Percentiles rank a stretch among this genome's conserved stretches.
Conservation (phyloP, 192 early-diverging fungal species). For the Podila epigama region DNA sequence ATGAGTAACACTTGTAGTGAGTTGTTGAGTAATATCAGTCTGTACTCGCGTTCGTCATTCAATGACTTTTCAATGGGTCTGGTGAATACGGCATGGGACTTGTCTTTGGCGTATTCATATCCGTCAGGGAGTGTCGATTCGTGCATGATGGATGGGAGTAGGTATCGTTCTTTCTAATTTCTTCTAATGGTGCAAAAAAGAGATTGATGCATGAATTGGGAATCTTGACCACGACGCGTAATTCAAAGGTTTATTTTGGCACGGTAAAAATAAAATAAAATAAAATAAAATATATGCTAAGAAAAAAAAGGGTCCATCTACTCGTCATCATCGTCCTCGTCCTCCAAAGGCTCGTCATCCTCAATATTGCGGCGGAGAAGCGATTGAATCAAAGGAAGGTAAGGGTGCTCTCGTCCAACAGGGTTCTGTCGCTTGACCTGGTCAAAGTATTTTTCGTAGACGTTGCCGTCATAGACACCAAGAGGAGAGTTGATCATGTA, state of each 20-base stretch:
- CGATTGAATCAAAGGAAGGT: constrained; percentile 83
- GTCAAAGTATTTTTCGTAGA: constrained; percentile 85
- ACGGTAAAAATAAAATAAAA: too few relatives aligned
- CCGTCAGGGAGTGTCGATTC: constrained; percentile 3
- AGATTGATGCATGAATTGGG: too few relatives aligned
- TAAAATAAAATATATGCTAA: background rate
- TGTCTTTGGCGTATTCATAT: constrained; percentile 19
- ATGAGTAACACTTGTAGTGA: constrained; percentile 64
- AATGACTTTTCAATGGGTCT: constrained; percentile 56
- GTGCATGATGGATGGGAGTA: background rate
- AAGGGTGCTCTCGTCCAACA: constrained; percentile 60
- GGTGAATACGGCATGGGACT: constrained; percentile 25
- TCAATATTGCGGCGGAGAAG: constrained; percentile 65
- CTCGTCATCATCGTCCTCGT: constrained; percentile 67
- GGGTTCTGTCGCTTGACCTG: constrained; percentile 80
- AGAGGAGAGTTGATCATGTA: constrained; percentile 89
- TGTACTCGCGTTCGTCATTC: constrained; percentile 65
- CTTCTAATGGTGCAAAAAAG: too few relatives aligned
- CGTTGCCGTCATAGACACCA: constrained; percentile 83
- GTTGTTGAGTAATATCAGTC: constrained; percentile 63
- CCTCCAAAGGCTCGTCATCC: constrained; percentile 58
- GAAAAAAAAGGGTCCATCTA: background rate
- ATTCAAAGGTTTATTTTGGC: too few relatives aligned
- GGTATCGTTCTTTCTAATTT: too few relatives aligned
- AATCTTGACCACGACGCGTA: too few relatives aligned